Evolutionary conservation across 768 basidiomycete genomes (phyloP).

Genomic region (Termitomyces sp.): DNA sequence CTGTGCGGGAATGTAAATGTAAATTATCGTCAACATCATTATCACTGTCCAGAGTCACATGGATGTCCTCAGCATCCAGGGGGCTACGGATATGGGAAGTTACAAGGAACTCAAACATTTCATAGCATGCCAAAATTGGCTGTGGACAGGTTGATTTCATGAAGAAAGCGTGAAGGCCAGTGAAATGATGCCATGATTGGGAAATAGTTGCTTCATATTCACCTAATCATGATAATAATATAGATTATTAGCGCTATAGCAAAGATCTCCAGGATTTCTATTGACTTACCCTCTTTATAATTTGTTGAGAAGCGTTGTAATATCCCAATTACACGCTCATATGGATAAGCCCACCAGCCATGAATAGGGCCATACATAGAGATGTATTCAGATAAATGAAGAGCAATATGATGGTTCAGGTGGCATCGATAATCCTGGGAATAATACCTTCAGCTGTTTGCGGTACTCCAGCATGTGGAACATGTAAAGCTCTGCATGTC

Average conservation of each 20-base stretch:
- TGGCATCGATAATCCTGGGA: too few species aligned
- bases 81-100: neutral
- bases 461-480: neutral
- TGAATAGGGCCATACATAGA: too few species aligned
- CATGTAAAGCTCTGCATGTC: neutral
- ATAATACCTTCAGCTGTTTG: too few species aligned
- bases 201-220: neutral
- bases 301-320: too few species aligned
- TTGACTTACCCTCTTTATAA: too few species aligned
- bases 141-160: neutral
- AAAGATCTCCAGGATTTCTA: too few species aligned
- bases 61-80: neutral
- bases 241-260: too few species aligned
- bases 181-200: neutral
- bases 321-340: too few species aligned
- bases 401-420: too few species aligned
- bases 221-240: too few species aligned
- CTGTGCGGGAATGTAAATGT: neutral
- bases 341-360: too few species aligned
- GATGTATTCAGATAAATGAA: too few species aligned
- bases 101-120: neutral
- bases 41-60: neutral
- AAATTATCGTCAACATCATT: neutral
- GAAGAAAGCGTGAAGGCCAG: neutral
- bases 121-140: neutral